A percentile compares a stretch with the other conserved stretches of the same genome.
Conservation (phyloP, 345 rosid species). For the Mallotus nudiflorus region DNA sequence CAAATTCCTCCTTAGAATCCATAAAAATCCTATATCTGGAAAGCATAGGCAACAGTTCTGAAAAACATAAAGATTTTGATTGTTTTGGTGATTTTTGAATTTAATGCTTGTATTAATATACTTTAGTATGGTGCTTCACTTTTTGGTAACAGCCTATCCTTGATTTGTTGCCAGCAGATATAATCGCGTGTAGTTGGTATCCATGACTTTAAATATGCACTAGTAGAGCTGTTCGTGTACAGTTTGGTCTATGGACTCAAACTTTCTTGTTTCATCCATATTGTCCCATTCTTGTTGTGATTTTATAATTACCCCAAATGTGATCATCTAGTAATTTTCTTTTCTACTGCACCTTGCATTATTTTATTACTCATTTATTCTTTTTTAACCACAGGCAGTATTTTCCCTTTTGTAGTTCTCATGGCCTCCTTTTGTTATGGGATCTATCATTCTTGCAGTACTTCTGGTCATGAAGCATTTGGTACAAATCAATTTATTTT, state of each 20-base stretch:
- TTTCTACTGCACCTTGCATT: conserved; percentile 18
- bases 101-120: too few relatives aligned
- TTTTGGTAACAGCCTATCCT: background rate
- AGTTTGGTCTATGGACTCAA: background rate
- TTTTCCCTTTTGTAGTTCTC: conserved; percentile 87
- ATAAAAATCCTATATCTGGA: background rate
- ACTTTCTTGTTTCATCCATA: conserved; percentile 12
- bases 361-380: conserved; percentile 38
- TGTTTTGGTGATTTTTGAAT: too few relatives aligned
- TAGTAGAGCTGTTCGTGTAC: background rate
- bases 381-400: conserved; percentile 54
- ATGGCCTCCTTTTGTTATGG: conserved; percentile 99
- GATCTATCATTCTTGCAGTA: conserved; percentile 75
- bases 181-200: background rate
- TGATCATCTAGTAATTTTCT: conserved; percentile 3
- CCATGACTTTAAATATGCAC: background rate
- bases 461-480: conserved; percentile 87
- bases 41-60: background rate
- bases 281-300: background rate
- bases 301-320: background rate
- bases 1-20: background rate
- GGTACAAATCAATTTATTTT: conserved; percentile 47
- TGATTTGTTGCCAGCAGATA: conserved; percentile 1
- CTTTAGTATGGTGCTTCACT: background rate
- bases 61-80: background rate